Evolutionary conservation across 257 asterid genomes (phyloP), one percentile per base, ranked within the genome.

Genomic region (Leptodermis oblonga): DNA sequence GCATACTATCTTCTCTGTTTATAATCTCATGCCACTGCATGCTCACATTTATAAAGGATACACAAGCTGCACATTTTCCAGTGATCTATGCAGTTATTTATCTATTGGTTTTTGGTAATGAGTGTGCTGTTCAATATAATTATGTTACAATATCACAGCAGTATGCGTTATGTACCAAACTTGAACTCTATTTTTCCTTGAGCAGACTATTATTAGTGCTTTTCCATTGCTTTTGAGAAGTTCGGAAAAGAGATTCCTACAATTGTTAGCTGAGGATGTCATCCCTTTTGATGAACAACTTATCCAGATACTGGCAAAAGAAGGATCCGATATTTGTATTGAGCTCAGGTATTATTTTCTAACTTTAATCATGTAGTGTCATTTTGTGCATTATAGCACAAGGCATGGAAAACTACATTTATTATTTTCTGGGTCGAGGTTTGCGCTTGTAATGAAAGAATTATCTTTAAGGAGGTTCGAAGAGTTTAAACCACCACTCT

Each of bases 171-270:
- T n/a, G 56, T 64, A 23, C 62, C 54, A 62, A 70, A 37, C 17
- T 36, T 18, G 48, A 18, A 28, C 37, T 62, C n/a, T 76, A 59
- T 23, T 76, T 74, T 62, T 31, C 68, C 60, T 84, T 80, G 59
- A 58, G 63, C 70, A 92, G 98, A 84, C 87, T 53, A 85, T 92
- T 75, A 68, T 89, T 70, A 72, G 87, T 74, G 86, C 83, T 68
- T 85, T 84, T 71, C 98, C 98, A 60, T 76, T 86, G 53, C 95
- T 89, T 67, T 83, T 92, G 72, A 80, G 84, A 81, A 96, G 96
- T 66, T 81, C 77, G 67, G 92, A 87, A 84, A 76, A 75, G 78
- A 73, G 73, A 83, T 82, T 89, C 77, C 78, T 68, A 76, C 74
- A 36, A 55, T 83, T 89, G 79, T 62, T 92, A 80, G 77, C 66